phyloP scores from a whole-genome alignment of 176 grass and related monocot genomes.

The Aegilops longissima region DNA sequence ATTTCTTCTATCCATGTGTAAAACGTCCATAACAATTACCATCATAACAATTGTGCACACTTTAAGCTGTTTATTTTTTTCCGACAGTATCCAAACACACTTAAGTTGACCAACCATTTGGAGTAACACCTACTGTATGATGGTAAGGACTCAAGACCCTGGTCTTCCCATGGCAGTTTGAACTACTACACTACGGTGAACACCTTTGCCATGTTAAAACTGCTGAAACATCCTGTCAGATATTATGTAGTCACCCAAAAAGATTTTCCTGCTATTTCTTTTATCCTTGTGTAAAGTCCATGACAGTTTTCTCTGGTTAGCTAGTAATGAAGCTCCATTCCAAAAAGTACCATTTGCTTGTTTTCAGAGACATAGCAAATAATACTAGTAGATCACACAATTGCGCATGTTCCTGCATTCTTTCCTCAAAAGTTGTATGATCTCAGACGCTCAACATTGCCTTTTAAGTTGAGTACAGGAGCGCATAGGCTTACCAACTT shows the following conservation, averaged over 20 bases:
- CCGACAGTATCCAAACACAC: not conserved
- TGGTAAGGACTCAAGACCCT: not conserved
- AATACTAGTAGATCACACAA: not conserved
- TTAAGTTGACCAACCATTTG: constrained; percentile 10
- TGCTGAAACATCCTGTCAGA: constrained; percentile 13
- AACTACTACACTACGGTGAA: constrained; percentile 16
- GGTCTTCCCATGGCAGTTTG: constrained; percentile 4
- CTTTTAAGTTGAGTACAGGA: constrained; percentile 22
- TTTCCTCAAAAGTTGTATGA: constrained; percentile 10
- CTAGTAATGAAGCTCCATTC: constrained; percentile 9
- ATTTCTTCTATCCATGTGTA: constrained; percentile 26
- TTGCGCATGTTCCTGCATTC: not conserved
- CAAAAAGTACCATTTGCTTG: constrained; percentile 1
- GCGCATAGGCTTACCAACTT: constrained; percentile 40
- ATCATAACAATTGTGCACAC: constrained; percentile 10
- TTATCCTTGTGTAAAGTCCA: not conserved
- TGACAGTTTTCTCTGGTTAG: constrained; percentile 11
- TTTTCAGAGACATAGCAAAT: constrained; percentile 1
- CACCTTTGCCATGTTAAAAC: constrained; percentile 20
- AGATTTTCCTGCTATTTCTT: constrained; percentile 35
- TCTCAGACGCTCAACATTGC: constrained; percentile 13
- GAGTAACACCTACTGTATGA: not conserved
- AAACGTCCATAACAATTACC: not conserved
- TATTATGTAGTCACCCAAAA: constrained; percentile 7
- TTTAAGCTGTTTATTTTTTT: constrained; percentile 20